Conservation (phyloP, 352 stramenopile genomes). For the Blastocystis sp. region DNA sequence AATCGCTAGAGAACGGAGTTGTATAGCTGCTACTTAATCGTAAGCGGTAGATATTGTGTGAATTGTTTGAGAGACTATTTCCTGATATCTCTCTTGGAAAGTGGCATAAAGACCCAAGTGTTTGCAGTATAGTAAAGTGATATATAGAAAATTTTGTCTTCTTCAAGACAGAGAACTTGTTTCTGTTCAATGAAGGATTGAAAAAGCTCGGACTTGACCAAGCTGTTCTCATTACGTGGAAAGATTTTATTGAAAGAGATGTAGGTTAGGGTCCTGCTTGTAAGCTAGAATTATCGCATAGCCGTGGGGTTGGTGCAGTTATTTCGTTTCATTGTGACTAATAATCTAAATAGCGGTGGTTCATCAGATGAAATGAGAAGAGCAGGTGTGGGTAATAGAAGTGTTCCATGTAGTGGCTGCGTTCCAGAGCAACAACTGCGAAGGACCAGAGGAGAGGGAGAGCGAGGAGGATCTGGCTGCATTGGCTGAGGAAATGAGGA, state of each 20-base stretch:
- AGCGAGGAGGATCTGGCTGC: not conserved
- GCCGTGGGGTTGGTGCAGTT: not conserved
- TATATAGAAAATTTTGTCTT: slow-evolving; percentile 10
- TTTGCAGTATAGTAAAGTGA: not conserved
- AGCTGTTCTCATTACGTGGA: not conserved
- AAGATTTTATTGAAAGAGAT: not conserved
- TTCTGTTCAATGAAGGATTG: slow-evolving; percentile 52
- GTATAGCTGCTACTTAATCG: not conserved
- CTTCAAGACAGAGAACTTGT: slow-evolving; percentile 37
- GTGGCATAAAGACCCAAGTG: slow-evolving; percentile 23
- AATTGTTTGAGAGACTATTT: slow-evolving; percentile 18
- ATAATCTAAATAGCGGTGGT: not conserved
- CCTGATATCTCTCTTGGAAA: not conserved
- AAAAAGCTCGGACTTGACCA: slow-evolving; percentile 22
- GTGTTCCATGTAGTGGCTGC: not conserved
- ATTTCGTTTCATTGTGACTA: not conserved
- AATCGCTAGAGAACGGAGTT: slow-evolving; percentile 3
- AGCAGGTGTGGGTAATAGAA: not conserved
- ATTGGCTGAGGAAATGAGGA: not conserved
- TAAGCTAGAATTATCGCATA: not conserved
- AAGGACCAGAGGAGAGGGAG: not conserved
- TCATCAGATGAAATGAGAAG: not conserved
- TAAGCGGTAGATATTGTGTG: slow-evolving; percentile 22
- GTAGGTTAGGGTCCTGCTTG: not conserved
- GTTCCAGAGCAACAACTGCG: not conserved